Evolutionary conservation across 495 filamentous ascomycete genomes (phyloP).

Genomic region (Xylaria cubensis): DNA sequence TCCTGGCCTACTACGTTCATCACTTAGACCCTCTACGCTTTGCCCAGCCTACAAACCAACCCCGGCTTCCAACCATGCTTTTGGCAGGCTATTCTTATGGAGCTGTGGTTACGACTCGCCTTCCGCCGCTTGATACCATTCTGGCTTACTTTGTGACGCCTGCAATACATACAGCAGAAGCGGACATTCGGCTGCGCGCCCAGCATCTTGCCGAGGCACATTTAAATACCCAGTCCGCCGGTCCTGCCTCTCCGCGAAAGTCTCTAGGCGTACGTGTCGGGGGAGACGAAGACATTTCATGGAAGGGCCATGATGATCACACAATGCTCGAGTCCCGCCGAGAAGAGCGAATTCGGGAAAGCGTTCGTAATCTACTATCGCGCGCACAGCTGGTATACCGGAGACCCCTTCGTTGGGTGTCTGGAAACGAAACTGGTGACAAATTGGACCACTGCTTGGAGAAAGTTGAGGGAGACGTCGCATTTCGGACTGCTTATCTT

Average conservation of each 20-base stretch:
- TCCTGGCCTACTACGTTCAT: slow-evolving; percentile 75
- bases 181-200: slow-evolving; percentile 73
- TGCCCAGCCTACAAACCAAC: slow-evolving; percentile 15
- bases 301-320: slow-evolving; percentile 37
- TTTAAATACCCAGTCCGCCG: slow-evolving; percentile 41
- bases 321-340: slow-evolving; percentile 1
- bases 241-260: slow-evolving; percentile 38
- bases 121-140: slow-evolving; percentile 67
- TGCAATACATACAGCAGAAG: slow-evolving; percentile 56
- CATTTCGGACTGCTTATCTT: slow-evolving; percentile 66
- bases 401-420: slow-evolving; percentile 1
- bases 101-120: slow-evolving; percentile 75
- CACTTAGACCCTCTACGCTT: slow-evolving; percentile 41
- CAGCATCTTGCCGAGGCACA: slow-evolving; percentile 60
- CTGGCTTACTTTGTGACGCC: slow-evolving; percentile 63
- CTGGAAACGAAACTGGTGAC: background rate
- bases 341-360: slow-evolving; percentile 49
- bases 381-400: slow-evolving; percentile 41
- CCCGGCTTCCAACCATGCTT: slow-evolving; percentile 49
- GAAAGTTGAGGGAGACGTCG: slow-evolving; percentile 32
- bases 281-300: slow-evolving; percentile 44
- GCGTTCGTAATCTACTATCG: slow-evolving; percentile 48
- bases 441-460: slow-evolving; percentile 33
- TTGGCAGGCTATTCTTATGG: slow-evolving; percentile 93
- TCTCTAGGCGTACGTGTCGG: slow-evolving; percentile 47